phyloP scores from a whole-genome alignment of 73 alveolate genomes.

The Diophrys appendiculata region DNA sequence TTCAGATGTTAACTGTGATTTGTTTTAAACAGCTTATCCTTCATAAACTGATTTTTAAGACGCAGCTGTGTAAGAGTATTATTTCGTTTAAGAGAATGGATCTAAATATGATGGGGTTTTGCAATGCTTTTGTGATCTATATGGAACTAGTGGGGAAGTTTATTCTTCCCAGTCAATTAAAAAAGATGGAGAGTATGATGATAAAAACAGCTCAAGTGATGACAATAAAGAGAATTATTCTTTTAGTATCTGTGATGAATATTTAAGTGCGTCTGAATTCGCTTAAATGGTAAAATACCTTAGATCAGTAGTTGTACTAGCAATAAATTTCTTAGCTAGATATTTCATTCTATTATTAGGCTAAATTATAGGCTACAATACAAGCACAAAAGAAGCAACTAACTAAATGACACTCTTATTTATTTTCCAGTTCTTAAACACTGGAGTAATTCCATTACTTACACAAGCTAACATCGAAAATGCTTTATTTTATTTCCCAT shows the following conservation, averaged over 20 bases:
- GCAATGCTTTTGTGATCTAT: neutral
- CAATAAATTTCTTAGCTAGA: neutral
- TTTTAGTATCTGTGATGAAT: neutral
- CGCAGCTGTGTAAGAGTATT: neutral
- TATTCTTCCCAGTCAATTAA: neutral
- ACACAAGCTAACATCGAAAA: neutral
- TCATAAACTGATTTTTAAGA: neutral
- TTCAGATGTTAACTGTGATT: neutral
- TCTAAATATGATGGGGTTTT: neutral
- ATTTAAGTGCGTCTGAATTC: neutral
- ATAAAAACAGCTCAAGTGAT: too few species aligned
- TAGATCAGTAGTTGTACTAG: neutral
- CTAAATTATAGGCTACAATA: neutral
- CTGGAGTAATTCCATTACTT: neutral
- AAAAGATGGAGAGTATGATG: neutral
- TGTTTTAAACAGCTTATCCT: neutral
- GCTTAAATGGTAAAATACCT: neutral
- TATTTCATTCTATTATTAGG: neutral
- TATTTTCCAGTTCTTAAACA: neutral
- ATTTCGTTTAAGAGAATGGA: neutral
- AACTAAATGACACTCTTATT: neutral
- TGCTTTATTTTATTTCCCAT: neutral
- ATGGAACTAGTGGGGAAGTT: neutral
- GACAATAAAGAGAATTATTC: neutral
- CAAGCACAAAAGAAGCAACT: neutral